phyloP scores from a whole-genome alignment of 345 rosid genomes.

The Populus tremula region DNA sequence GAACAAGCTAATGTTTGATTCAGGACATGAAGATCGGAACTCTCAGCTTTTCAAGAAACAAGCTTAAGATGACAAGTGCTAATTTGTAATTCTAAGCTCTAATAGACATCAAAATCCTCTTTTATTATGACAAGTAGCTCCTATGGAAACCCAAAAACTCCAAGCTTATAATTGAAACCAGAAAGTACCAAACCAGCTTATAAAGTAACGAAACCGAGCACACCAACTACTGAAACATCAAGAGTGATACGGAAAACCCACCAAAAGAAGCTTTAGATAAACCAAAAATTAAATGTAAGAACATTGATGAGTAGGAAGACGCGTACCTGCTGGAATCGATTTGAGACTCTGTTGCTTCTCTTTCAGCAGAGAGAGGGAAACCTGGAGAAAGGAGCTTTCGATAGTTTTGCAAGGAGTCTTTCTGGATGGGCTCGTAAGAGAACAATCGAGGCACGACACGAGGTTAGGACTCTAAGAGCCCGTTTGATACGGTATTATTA shows the following conservation, averaged over 20 bases:
- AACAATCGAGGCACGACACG: background rate
- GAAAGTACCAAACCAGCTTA: background rate
- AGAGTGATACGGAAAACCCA: background rate
- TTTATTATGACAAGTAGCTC: background rate
- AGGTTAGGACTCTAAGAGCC: background rate
- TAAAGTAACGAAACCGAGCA: background rate
- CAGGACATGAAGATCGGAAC: background rate
- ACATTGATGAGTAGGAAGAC: background rate
- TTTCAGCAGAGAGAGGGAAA: background rate
- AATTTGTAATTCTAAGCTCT: background rate
- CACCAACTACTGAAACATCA: background rate
- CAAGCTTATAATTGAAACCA: background rate
- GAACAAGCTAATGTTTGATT: background rate
- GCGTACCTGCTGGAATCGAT: background rate
- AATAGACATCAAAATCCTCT: background rate
- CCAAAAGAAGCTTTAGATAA: background rate
- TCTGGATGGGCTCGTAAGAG: background rate
- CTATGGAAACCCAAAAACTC: background rate
- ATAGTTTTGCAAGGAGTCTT: too few species aligned
- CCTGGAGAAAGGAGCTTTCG: too few species aligned
- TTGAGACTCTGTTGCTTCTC: background rate
- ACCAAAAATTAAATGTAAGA: background rate
- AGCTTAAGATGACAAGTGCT: background rate
- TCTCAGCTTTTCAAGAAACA: background rate
- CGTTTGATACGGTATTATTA: too few species aligned